A percentile compares a stretch with the other conserved stretches of the same genome.
Evolutionary conservation across 2,329 filamentous ascomycete genomes (phyloP).

Genomic region (Alternaria angustiovoidea): DNA sequence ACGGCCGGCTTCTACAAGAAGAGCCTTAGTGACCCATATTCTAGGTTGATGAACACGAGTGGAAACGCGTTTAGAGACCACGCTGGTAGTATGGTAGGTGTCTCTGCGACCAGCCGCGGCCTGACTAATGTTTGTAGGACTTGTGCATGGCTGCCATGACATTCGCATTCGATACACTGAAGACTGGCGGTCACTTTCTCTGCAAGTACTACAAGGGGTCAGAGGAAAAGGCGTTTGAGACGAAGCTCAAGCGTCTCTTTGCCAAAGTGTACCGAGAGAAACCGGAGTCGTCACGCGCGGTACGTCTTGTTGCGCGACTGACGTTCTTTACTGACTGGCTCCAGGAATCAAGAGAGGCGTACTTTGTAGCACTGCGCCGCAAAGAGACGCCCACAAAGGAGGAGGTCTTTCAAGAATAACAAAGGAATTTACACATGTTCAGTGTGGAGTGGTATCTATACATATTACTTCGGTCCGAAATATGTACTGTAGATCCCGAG

Average conservation of each 20-base stretch:
- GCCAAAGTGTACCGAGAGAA: conserved; percentile 84
- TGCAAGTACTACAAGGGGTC: conserved; percentile 97
- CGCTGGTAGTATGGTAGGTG: conserved; percentile 87
- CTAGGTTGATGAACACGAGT: conserved; percentile 99
- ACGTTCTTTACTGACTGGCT: conserved; percentile 13
- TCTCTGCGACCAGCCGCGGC: neutral
- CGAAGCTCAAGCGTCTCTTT: conserved; percentile 78
- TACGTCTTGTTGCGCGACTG: conserved; percentile 50
- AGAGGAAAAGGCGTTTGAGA: conserved; percentile 84
- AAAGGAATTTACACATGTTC: neutral
- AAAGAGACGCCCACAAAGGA: conserved; percentile 62
- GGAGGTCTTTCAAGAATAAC: conserved; percentile 53
- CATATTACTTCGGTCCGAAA: conserved; percentile 11
- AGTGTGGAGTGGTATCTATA: neutral
- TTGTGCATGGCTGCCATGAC: conserved; percentile 84
- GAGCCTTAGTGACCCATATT: conserved; percentile 93
- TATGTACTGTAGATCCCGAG: neutral
- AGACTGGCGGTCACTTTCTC: conserved; percentile 84
- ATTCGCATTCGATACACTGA: conserved; percentile 86
- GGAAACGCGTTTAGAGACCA: conserved; percentile 88
- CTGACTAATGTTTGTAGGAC: conserved; percentile 66
- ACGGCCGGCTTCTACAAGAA: conserved; percentile 80
- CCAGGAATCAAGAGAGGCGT: conserved; percentile 84
- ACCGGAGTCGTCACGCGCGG: conserved; percentile 86
- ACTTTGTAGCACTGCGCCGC: conserved; percentile 80